These are phyloP conservation scores for Geotrichum macrosporum DNA, from an alignment of 1,139 yeast genomes.

Conservation along the genomic window DNA sequence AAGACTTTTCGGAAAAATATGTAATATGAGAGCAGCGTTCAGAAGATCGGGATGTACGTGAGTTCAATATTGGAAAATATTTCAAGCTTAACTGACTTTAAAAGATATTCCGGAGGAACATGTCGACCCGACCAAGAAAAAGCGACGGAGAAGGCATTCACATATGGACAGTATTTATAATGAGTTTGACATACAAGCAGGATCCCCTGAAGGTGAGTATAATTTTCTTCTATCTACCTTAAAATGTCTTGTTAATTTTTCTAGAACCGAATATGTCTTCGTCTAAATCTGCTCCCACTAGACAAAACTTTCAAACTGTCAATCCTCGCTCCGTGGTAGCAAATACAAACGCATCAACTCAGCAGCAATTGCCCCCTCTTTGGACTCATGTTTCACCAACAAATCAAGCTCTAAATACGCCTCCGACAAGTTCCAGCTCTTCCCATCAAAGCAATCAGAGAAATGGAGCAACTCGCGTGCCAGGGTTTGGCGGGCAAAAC, in stretches of 20 bases:
- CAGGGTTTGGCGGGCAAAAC: no score
- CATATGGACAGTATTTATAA: constrained; percentile 21
- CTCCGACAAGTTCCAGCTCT: no score
- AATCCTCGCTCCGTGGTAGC: not conserved
- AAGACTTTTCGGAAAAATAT: constrained; percentile 21
- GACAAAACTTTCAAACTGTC: not conserved
- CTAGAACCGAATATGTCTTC: not conserved
- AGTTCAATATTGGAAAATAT: no score
- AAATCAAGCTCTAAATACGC: no score
- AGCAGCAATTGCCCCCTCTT: not conserved
- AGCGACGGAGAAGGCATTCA: constrained; percentile 19
- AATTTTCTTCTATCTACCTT: no score
- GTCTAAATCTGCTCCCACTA: not conserved
- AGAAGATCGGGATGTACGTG: constrained; percentile 12
- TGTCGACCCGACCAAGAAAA: constrained; percentile 6
- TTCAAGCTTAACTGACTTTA: no score
- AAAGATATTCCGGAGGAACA: not conserved
- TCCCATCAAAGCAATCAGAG: no score
- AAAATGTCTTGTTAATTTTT: not conserved
- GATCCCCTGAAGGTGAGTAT: constrained; percentile 4
- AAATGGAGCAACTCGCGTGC: no score
- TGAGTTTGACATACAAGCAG: constrained; percentile 4
- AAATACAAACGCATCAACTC: not conserved
- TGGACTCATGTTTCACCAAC: not conserved
- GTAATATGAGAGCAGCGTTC: constrained; percentile 22